A percentile compares a stretch with the other conserved stretches of the same genome.
Conservation (phyloP, 768 basidiomycete genomes). For the Candolleomyces efflorescens region DNA sequence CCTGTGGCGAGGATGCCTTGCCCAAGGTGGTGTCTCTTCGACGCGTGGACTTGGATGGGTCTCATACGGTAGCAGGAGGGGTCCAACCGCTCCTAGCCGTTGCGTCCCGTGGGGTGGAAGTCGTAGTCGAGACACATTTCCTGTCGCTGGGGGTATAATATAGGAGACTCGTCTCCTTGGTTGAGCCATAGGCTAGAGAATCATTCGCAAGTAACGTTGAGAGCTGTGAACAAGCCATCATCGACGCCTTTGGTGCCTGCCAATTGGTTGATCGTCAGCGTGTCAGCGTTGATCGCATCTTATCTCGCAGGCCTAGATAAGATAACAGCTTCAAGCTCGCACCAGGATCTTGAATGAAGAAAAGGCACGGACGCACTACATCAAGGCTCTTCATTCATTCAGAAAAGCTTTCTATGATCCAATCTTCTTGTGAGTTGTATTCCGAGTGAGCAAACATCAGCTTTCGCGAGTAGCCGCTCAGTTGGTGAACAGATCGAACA, state of each 20-base stretch:
- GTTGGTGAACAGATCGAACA: too few relatives aligned
- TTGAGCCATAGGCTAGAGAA: conserved; percentile 26
- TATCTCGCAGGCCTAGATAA: neutral
- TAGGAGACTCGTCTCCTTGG: conserved; percentile 77
- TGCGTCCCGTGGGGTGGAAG: conserved; percentile 64
- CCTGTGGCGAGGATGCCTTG: conserved; percentile 72
- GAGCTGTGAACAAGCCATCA: neutral
- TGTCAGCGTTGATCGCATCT: neutral
- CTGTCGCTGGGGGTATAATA: conserved; percentile 71
- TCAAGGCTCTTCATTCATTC: too few relatives aligned
- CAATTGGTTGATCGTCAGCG: neutral
- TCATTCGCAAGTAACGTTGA: neutral
- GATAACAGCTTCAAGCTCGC: neutral
- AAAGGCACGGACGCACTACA: too few relatives aligned
- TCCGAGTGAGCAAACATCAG: too few relatives aligned
- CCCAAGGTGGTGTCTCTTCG: conserved; percentile 19
- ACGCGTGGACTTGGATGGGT: conserved; percentile 18
- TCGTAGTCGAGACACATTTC: conserved; percentile 57
- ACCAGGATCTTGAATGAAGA: too few relatives aligned
- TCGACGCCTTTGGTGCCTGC: neutral
- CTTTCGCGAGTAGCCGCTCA: too few relatives aligned
- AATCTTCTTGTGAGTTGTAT: too few relatives aligned
- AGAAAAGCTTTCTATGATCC: too few relatives aligned
- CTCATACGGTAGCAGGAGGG: conserved; percentile 51
- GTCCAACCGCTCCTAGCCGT: conserved; percentile 64